Evolutionary conservation across 148 eudicot genomes (phyloP), one percentile per base, ranked within the genome.

Genomic region (Chenopodium suecicum): DNA sequence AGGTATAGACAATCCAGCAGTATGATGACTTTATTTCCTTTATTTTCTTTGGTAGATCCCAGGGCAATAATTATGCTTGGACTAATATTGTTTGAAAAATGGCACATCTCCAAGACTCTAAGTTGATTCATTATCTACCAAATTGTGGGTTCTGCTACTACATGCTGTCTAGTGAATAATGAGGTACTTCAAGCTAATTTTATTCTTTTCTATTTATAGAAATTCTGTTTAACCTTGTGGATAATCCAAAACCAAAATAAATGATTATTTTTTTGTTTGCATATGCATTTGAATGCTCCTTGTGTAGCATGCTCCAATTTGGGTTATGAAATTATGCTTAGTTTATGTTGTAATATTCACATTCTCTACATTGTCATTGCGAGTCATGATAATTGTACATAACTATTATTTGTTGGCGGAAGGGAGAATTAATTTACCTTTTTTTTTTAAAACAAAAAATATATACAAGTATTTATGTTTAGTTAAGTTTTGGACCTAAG

Each of bases 21-120:
- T 20, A 70, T 79, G 68, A 70, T 70, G 68, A 79, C 68, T 70
- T 32, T 41, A 14, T 52, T 20, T 22, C 44, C 23, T 56, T 54
- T 22, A 1, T 79, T 79, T 27, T 25, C 25, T 66, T 78, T 47
- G 54, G 68, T 70, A 70, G 76, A 79, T 74, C 76, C 82, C 76
- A 70, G 56, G 68, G 74, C 12, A 70, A 79, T 70, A 68, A 79
- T 70, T 79, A 47, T 48, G 37, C 32, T 70, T 79, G 54, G 82
- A 79, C 23, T 70, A 31, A 22, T 25, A 27, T 27, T 27, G 74
- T 19, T 4, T 32, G 48, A 79, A 56, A 12, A 56, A 54, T 10
- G 72, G 80, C 46, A 14, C 65, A 62, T 77, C 69, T 62, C 54
- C 54, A 50, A 20, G 25, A 20, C 25, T 50, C 54, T 25, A 17